Evolutionary conservation across 2,329 filamentous ascomycete genomes (phyloP), one percentile per base, ranked within the genome.

Genomic region (Exophiala aquamarina): DNA sequence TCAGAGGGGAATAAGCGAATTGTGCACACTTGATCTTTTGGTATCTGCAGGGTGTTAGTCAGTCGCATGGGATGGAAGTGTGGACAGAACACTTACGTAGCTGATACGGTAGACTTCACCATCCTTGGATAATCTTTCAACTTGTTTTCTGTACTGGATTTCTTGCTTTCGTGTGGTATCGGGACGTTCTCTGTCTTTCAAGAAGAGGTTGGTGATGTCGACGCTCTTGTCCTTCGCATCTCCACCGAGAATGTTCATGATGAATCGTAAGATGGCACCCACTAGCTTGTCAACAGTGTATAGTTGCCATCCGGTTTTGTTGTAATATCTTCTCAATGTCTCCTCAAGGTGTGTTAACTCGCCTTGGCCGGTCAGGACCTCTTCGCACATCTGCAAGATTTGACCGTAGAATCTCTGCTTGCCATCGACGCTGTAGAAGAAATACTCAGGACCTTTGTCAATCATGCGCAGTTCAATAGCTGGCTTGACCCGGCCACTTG

Each of bases 261-360:
- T 90, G n/a, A 81, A 81, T 14, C 90, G 77, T 49, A 86, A 86
- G 31, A 96, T 80, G 1, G 86, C 86, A 63, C 83, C 84, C 43
- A 97, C 80, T 21, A 96, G 82, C 64, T 95, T 91, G 63, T 94
- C 89, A 55, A 97, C 84, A 3, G 89, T 91, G 72, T 97, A 98
- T 31, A 97, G 72, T 61, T 90, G 89, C 86, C 92, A 98, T 5
- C 93, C 93, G 56, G 83, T 87, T 63, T 86, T 84, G 48, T 97
- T 77, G 65, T 96, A 98, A 70, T 89, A 96, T 56, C 91, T 87
- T 18, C 93, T 86, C 47, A 98, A 76, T 4, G 90, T 86, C 61
- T 97, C 91, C 66, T 97, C 92, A 58, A 95, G 89, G 21, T 89
- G 83, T 43, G 74, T 77, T 67, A 91, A 84, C 42, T 97, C 93